Evolutionary conservation across 2,329 filamentous ascomycete genomes (phyloP).

Genomic region (Talaromyces sp.): DNA sequence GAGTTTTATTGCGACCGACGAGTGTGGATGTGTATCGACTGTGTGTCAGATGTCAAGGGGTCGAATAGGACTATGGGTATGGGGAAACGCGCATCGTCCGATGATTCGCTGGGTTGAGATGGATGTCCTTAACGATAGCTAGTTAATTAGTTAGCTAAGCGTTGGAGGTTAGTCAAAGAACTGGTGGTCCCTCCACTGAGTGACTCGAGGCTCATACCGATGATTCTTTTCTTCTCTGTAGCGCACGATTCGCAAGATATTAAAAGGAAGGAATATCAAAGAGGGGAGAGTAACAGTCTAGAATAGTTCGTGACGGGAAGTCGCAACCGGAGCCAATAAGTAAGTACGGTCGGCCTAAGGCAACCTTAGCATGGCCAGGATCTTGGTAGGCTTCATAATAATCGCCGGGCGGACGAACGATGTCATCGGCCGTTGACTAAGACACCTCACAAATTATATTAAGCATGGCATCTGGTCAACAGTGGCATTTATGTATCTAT

Average conservation of each 20-base stretch:
- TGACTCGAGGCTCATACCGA: neutral
- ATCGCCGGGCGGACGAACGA: neutral
- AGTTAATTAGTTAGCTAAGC: neutral
- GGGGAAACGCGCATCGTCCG: slow-evolving; percentile 10
- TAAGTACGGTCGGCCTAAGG: too few species aligned
- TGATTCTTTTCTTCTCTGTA: too few species aligned
- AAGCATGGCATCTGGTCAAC: neutral
- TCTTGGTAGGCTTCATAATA: neutral
- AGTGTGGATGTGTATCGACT: neutral
- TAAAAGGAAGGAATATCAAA: neutral
- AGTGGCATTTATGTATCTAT: neutral
- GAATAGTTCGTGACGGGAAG: neutral
- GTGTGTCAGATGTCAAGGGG: neutral
- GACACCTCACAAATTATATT: neutral
- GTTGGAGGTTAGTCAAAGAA: neutral
- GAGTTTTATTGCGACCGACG: neutral
- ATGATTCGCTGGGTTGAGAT: slow-evolving; percentile 4
- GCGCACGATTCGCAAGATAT: neutral
- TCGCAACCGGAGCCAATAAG: neutral
- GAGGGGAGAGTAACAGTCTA: neutral
- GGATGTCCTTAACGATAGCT: neutral
- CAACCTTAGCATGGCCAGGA: too few species aligned
- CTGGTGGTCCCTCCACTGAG: neutral
- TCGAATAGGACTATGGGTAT: neutral
- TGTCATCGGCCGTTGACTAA: neutral